phyloP scores from a whole-genome alignment of 179 eudicot genomes.

The Drosera spatulata region DNA sequence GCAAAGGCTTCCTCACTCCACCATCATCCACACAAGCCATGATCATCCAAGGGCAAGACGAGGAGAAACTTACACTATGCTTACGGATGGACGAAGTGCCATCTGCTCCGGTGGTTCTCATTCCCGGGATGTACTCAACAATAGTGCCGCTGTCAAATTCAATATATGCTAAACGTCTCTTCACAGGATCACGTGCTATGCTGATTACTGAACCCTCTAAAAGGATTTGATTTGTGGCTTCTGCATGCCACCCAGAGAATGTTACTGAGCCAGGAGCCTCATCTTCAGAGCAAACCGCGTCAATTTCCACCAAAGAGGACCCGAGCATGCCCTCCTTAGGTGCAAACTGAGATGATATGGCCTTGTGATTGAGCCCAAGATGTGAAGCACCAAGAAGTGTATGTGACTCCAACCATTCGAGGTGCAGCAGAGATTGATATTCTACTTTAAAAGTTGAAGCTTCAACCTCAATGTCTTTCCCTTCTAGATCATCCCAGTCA shows the following conservation, averaged over 20 bases:
- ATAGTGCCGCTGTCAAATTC: slow-evolving; percentile 66
- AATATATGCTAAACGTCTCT: slow-evolving; percentile 45
- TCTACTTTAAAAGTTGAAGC: slow-evolving; percentile 26
- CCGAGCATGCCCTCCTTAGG: slow-evolving; percentile 29
- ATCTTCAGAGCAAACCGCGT: slow-evolving; percentile 55
- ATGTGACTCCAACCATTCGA: slow-evolving; percentile 77
- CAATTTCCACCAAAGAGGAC: slow-evolving; percentile 62
- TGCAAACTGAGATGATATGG: slow-evolving; percentile 15
- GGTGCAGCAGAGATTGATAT: slow-evolving; percentile 52
- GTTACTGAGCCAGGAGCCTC: slow-evolving; percentile 49
- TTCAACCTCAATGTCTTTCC: slow-evolving; percentile 49
- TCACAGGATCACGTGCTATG: slow-evolving; percentile 40
- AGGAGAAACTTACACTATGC: slow-evolving; percentile 31
- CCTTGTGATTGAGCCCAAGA: slow-evolving; percentile 30
- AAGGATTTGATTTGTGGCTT: slow-evolving; percentile 25
- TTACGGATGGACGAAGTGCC: slow-evolving; percentile 27
- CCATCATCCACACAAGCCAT: slow-evolving; percentile 33
- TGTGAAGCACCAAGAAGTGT: slow-evolving; percentile 65
- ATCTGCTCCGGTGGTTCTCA: slow-evolving; percentile 22
- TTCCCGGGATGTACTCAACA: slow-evolving; percentile 44
- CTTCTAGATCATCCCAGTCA: slow-evolving; percentile 78
- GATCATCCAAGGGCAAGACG: slow-evolving; percentile 85
- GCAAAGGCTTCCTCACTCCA: slow-evolving; percentile 38
- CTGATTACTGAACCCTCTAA: slow-evolving; percentile 49
- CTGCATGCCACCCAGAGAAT: slow-evolving; percentile 71